Percentiles rank a stretch among this genome's conserved stretches.
phyloP scores from a whole-genome alignment of 2,329 filamentous ascomycete genomes.

The Calonectria crousiana region DNA sequence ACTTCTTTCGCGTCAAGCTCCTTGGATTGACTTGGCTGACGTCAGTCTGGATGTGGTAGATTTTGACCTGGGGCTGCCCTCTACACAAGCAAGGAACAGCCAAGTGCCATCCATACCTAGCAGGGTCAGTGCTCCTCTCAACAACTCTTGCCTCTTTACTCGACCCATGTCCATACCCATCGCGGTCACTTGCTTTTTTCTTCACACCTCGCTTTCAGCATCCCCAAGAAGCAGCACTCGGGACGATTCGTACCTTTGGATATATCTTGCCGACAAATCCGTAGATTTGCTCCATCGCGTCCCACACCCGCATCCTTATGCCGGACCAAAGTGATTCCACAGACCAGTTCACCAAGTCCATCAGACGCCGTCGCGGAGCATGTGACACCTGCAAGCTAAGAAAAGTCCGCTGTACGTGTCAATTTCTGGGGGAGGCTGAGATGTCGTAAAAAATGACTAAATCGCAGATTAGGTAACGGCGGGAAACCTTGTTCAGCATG shows the following conservation, averaged over 20 bases:
- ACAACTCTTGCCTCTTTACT: not conserved
- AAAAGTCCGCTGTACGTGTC: not conserved
- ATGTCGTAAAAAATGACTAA: not conserved
- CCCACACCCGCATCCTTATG: not conserved
- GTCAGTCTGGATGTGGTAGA: not conserved
- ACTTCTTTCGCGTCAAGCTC: not conserved
- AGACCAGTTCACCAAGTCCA: not conserved
- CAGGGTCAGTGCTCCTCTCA: not conserved
- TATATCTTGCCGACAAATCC: not conserved
- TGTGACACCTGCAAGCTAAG: not conserved
- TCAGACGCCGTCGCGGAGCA: not conserved
- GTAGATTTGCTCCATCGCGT: not conserved
- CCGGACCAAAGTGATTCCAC: not conserved
- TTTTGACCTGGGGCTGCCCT: not conserved
- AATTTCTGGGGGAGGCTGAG: not conserved
- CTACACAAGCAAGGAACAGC: not conserved
- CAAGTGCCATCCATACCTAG: not conserved
- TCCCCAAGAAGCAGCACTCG: not conserved
- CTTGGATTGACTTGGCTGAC: not conserved
- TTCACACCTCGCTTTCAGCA: too few species aligned
- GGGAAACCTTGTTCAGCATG: constrained; percentile 6
- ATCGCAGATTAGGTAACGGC: not conserved
- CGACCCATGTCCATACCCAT: not conserved
- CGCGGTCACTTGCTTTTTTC: not conserved
- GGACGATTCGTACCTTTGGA: too few species aligned